phyloP scores from a whole-genome alignment of 192 early-diverging fungal species.

The Coemansia sp. region DNA sequence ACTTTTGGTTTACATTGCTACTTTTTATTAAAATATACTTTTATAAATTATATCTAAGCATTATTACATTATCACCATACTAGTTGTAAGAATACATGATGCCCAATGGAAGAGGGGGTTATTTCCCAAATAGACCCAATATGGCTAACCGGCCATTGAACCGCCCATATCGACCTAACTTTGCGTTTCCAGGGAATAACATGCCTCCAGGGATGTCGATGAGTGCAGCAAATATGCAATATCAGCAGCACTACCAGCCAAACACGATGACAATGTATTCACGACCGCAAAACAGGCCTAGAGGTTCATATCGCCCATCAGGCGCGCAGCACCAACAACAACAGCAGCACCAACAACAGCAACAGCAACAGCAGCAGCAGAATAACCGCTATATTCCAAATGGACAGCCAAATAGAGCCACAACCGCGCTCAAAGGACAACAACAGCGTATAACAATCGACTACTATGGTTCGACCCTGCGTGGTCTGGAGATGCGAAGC shows the following conservation, averaged over 20 bases:
- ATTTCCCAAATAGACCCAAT: neutral
- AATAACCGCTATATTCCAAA: neutral
- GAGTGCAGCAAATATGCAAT: neutral
- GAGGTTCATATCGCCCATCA: neutral
- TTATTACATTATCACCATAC: no score
- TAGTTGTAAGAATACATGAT: neutral
- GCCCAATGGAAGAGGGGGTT: neutral
- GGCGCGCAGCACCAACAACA: neutral
- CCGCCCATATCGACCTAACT: neutral
- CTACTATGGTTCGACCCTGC: constrained; percentile 79
- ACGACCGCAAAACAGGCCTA: neutral
- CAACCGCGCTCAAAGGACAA: constrained; percentile 74
- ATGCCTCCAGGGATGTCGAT: neutral
- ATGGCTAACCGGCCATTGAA: neutral
- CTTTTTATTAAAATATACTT: no score
- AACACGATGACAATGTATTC: neutral
- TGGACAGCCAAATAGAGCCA: neutral
- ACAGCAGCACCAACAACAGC: neutral
- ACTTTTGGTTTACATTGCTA: no score
- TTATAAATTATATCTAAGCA: no score
- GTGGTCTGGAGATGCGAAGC: constrained; percentile 60
- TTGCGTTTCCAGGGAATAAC: neutral
- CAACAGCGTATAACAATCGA: constrained; percentile 94
- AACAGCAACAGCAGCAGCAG: neutral
- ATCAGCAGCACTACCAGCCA: neutral